A percentile compares a stretch with the other conserved stretches of the same genome.
Evolutionary conservation across 208 protist species (phyloP).

Genomic region (Zelonia costaricensis): DNA sequence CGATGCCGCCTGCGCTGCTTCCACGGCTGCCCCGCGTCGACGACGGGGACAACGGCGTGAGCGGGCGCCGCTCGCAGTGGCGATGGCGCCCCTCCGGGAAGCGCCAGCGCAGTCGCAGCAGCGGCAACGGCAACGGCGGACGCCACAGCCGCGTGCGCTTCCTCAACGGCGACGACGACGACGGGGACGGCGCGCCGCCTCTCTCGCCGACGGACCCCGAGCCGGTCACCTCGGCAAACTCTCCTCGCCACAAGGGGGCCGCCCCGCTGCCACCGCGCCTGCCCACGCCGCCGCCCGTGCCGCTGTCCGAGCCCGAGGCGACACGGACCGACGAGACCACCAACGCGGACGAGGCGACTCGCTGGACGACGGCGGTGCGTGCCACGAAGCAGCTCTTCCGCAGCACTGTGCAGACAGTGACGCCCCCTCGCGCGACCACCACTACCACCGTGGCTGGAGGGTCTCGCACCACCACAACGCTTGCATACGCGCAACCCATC

Average conservation of each 20-base stretch:
- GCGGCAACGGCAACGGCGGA: constrained; percentile 12
- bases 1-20: background rate
- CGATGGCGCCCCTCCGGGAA: constrained; percentile 22
- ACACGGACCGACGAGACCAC: background rate
- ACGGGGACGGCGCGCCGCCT: background rate
- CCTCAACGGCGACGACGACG: constrained; percentile 20
- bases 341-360: constrained; percentile 32
- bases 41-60: too few relatives aligned
- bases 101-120: constrained; percentile 27
- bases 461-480: constrained; percentile 41
- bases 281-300: constrained; percentile 26
- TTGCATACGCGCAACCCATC: constrained; percentile 49
- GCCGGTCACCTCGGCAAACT: background rate
- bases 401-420: constrained; percentile 22
- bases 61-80: constrained; percentile 4
- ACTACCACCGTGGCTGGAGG: constrained; percentile 41
- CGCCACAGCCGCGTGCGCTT: constrained; percentile 37
- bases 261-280: constrained; percentile 14
- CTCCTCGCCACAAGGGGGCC: background rate
- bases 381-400: constrained; percentile 79
- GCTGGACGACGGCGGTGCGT: constrained; percentile 49
- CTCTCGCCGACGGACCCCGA: background rate
- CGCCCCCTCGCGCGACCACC: constrained; percentile 17
- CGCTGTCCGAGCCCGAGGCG: constrained; percentile 3
- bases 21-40: background rate